phyloP scores from a whole-genome alignment of 2,329 filamentous ascomycete genomes.

The Orbilia ellipsospora region DNA sequence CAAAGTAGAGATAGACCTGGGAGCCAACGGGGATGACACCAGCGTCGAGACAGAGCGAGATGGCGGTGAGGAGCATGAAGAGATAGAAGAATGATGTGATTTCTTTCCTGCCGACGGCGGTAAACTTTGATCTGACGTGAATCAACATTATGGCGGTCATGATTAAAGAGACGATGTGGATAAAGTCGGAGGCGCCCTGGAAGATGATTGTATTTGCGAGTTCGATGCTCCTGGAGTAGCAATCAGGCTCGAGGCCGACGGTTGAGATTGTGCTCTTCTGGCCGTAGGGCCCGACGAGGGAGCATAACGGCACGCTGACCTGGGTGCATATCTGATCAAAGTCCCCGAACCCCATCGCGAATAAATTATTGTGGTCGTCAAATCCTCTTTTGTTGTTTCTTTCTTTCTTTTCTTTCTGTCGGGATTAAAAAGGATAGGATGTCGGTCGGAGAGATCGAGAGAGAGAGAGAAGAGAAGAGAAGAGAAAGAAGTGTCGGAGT shows the following conservation, averaged over 20 bases:
- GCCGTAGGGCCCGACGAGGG: conserved; percentile 75
- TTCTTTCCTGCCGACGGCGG: conserved; percentile 82
- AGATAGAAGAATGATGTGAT: conserved; percentile 95
- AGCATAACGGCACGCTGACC: conserved; percentile 86
- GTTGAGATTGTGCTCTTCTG: conserved; percentile 66
- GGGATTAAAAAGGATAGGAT: conserved; percentile 6
- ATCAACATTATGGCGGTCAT: conserved; percentile 99
- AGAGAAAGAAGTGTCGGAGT: neutral
- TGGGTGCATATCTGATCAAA: conserved; percentile 87
- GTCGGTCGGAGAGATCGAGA: conserved; percentile 10
- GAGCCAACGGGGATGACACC: conserved; percentile 89
- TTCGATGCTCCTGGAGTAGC: conserved; percentile 94
- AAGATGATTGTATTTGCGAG: conserved; percentile 99
- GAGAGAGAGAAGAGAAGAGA: neutral
- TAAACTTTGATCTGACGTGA: conserved; percentile 97
- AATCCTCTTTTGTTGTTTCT: too few relatives aligned
- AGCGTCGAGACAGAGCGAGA: conserved; percentile 89
- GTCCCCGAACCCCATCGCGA: conserved; percentile 83
- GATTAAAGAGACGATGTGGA: conserved; percentile 87
- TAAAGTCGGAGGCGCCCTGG: conserved; percentile 86
- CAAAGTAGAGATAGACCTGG: conserved; percentile 87
- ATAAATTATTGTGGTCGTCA: conserved; percentile 5
- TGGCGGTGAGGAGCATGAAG: conserved; percentile 88
- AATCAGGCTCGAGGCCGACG: conserved; percentile 83
- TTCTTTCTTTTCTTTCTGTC: too few relatives aligned